Evolutionary conservation across 441 rosid genomes (phyloP), one percentile per base, ranked within the genome.

Genomic region (Pelargonium citronellum): DNA sequence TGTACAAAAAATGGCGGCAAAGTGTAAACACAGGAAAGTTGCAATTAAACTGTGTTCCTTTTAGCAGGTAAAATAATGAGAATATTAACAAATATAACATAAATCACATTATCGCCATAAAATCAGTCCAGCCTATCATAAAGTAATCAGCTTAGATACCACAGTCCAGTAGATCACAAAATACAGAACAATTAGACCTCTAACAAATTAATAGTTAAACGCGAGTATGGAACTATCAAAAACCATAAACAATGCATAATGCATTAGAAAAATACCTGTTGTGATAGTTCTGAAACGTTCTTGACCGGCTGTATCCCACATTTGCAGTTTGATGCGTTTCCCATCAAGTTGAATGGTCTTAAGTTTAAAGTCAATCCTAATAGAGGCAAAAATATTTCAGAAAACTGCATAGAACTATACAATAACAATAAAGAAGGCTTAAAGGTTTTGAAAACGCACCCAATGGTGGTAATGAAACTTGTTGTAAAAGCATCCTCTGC

Each of bases 291-390:
- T 85, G 78, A 94, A 94, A 13, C 97, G 86, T 82, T 94, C 99
- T 73, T 94, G 99, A 39, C 99, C 99, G 30, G 99, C 99, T 68
- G 97, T 94, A 72, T 91, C 99, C 99, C 99, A 94, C 44, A 94
- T 94, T 78, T 94, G 99, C 71, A 94, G 83, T 82, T 94, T 94
- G 81, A 94, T 91, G 73, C 96, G 78, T 83, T 91, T 94, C 6
- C 96, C 92, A 84, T 95, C 97, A 61, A 95, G 92, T 84, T 95
- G 96, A 69, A 94, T 86, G 63, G 99, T 95, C 81, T 96, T 80
- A 78, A 95, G 91, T 96, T 91, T 95, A 74, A 95, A 95, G 75
- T 95, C 97, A 75, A 95, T 95, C 5, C 97, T 91, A 34, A 34
- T 34, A 34, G 39, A 34, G 39, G 39, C 39, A 34, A 34, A 34